A percentile compares a stretch with the other conserved stretches of the same genome.
Conservation (phyloP, 2,329 filamentous ascomycete genomes). For the Dothidotthia symphoricarpi region DNA sequence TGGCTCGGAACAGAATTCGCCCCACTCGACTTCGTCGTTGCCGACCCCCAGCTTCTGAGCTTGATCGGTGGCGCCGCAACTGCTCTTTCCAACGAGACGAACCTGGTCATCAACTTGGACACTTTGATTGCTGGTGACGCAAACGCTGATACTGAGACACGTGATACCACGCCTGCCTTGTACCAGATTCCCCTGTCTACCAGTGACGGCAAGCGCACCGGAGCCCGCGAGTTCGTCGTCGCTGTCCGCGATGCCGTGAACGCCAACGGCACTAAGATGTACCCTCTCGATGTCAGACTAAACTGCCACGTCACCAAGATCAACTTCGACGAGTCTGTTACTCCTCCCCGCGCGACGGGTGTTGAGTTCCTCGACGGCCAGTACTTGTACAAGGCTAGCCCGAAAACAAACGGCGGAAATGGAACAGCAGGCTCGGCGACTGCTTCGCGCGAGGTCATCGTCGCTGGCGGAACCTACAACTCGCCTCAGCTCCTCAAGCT, state of each 20-base stretch:
- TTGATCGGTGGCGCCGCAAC: conserved; percentile 53
- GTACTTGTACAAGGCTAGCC: conserved; percentile 45
- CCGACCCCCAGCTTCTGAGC: conserved; percentile 56
- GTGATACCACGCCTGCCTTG: conserved; percentile 51
- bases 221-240: conserved; percentile 58
- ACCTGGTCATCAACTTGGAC: conserved; percentile 34
- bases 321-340: conserved; percentile 61
- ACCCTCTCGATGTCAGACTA: conserved; percentile 57
- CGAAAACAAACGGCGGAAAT: conserved; percentile 29
- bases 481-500: conserved; percentile 63
- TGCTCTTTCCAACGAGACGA: conserved; percentile 49
- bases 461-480: conserved; percentile 57
- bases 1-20: conserved; percentile 57
- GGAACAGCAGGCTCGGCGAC: conserved; percentile 41
- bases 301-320: conserved; percentile 67
- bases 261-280: conserved; percentile 52
- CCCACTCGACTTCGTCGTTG: conserved; percentile 51
- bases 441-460: conserved; percentile 35
- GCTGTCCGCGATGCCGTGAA: conserved; percentile 51
- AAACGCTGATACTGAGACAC: conserved; percentile 48
- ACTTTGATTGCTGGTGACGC: conserved; percentile 49
- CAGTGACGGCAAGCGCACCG: conserved; percentile 50
- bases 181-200: conserved; percentile 61
- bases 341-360: conserved; percentile 51
- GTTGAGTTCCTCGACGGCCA: conserved; percentile 46